Conservation (phyloP, 805 yeast species). For the Martiniozyma abietophila region DNA sequence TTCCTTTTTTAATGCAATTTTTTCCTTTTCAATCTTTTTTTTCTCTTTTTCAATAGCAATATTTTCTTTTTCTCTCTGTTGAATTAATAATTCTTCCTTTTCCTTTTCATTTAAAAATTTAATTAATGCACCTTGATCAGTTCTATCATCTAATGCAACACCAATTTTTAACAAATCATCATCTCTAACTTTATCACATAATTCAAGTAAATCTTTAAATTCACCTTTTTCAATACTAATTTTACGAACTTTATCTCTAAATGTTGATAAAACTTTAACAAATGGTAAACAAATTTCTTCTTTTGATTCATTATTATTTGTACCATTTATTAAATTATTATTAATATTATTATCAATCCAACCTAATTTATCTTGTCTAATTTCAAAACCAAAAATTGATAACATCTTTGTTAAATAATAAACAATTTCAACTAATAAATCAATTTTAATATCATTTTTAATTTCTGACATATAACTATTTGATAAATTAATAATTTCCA, state of each 20-base stretch:
- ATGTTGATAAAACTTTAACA: constrained; percentile 63
- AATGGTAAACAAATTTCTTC: constrained; percentile 78
- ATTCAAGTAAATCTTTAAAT: constrained; percentile 45
- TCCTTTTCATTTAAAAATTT: constrained; percentile 71
- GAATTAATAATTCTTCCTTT: constrained; percentile 49
- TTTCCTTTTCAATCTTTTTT: constrained; percentile 53
- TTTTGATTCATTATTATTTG: constrained; percentile 18
- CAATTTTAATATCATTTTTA: constrained; percentile 48
- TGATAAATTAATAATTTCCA: constrained; percentile 59
- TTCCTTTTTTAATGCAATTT: constrained; percentile 53
- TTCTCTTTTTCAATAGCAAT: constrained; percentile 27
- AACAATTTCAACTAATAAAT: constrained; percentile 55
- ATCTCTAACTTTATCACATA: constrained; percentile 69
- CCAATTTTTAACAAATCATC: constrained; percentile 65
- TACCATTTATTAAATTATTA: not conserved
- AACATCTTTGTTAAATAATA: constrained; percentile 65
- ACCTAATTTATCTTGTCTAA: constrained; percentile 64
- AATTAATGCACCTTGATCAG: constrained; percentile 66
- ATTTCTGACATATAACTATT: constrained; percentile 62
- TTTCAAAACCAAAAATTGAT: constrained; percentile 64
- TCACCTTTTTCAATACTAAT: constrained; percentile 57
- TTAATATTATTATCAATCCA: constrained; percentile 47
- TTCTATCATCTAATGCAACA: constrained; percentile 82
- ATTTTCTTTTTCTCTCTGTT: constrained; percentile 50
- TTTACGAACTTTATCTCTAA: constrained; percentile 74